Conservation (phyloP, 163 green algal species). For the Chloroidium sp. region DNA sequence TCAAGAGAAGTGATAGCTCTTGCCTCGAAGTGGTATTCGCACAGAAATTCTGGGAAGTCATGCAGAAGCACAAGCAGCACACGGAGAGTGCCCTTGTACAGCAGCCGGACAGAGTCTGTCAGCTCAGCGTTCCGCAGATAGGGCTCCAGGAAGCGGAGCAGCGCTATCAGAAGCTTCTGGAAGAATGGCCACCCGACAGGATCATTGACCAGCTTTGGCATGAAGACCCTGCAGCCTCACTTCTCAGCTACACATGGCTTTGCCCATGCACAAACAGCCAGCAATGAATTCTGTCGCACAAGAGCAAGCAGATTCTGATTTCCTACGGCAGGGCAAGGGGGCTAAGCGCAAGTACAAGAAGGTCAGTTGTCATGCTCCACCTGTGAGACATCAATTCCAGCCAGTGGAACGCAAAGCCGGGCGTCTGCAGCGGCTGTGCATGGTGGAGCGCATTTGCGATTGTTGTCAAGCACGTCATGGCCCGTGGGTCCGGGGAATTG, state of each 20-base stretch:
- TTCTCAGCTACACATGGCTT: too few species aligned
- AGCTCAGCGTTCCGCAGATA: conserved; percentile 86
- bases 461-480: conserved; percentile 9
- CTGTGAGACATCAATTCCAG: conserved; percentile 83
- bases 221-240: conserved; percentile 42
- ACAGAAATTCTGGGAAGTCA: conserved; percentile 99
- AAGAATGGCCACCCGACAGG: conserved; percentile 36
- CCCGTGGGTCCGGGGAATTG: conserved; percentile 15
- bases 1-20: neutral
- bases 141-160: conserved; percentile 94
- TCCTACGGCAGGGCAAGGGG: too few species aligned
- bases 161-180: conserved; percentile 71
- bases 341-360: too few species aligned
- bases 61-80: conserved; percentile 95
- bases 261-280: too few species aligned
- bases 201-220: conserved; percentile 76
- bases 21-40: conserved; percentile 83
- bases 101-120: conserved; percentile 69
- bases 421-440: conserved; percentile 69
- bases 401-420: conserved; percentile 91
- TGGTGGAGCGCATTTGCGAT: conserved; percentile 11
- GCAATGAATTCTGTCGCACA: too few species aligned
- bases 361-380: neutral
- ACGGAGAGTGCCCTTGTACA: conserved; percentile 89
- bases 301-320: too few species aligned